These are phyloP conservation scores for Solioccasus polychromus DNA, from an alignment of 768 basidiomycete genomes.

Conservation along the genomic window DNA sequence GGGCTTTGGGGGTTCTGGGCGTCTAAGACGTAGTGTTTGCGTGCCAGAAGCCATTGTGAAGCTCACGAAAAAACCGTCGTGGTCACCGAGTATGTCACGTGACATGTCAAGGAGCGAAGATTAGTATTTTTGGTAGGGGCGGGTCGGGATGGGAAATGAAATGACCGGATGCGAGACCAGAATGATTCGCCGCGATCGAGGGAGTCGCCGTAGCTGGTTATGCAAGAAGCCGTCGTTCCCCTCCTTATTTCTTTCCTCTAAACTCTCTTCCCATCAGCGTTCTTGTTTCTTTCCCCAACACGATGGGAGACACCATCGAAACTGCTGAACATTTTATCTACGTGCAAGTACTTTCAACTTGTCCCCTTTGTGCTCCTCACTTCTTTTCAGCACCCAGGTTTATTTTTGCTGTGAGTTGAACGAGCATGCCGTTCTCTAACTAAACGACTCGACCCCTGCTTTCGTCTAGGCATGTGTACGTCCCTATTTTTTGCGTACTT, in stretches of 20 bases:
- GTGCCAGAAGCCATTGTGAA: slow-evolving; percentile 42
- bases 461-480: slow-evolving; percentile 67
- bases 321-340: slow-evolving; percentile 76
- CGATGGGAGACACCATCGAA: slow-evolving; percentile 46
- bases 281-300: slow-evolving; percentile 16
- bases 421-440: slow-evolving; percentile 14
- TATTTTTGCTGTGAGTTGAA: slow-evolving; percentile 78
- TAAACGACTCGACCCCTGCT: slow-evolving; percentile 29
- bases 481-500: slow-evolving; percentile 19
- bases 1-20: slow-evolving; percentile 33
- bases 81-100: slow-evolving; percentile 7
- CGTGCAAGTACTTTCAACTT: slow-evolving; percentile 41
- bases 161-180: slow-evolving; percentile 15
- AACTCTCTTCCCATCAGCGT: slow-evolving; percentile 5
- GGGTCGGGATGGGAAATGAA: slow-evolving; percentile 5
- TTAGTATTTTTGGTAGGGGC: neutral
- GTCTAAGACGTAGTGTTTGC: slow-evolving; percentile 51
- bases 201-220: slow-evolving; percentile 27
- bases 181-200: slow-evolving; percentile 30
- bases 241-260: slow-evolving; percentile 27
- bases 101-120: slow-evolving; percentile 1
- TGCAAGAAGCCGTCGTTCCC: slow-evolving; percentile 25
- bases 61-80: neutral
- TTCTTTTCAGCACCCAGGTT: slow-evolving; percentile 51
- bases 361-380: slow-evolving; percentile 4